Percentiles rank a stretch among this genome's conserved stretches.
Conservation (phyloP, 169 alveolate species). For the Eimeria falciformis region DNA sequence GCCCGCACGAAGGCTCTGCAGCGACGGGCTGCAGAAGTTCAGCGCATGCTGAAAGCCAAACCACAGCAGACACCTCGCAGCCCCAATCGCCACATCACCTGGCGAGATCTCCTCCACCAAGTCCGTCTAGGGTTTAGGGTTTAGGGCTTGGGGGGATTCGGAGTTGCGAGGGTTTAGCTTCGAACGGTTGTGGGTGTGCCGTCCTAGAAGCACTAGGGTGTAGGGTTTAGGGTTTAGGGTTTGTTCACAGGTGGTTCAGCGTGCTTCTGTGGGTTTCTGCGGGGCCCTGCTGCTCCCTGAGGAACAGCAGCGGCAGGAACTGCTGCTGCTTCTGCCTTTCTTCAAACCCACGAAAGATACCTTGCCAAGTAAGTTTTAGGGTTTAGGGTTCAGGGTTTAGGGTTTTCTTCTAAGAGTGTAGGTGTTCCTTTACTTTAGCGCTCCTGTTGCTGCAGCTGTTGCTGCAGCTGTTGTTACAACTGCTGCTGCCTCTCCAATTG, state of each 20-base stretch:
- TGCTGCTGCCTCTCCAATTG: neutral
- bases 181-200: neutral
- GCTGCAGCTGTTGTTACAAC: neutral
- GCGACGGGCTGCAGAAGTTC: neutral
- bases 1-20: constrained; percentile 2
- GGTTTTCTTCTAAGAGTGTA: neutral
- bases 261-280: neutral
- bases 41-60: neutral
- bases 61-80: neutral
- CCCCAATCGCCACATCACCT: constrained; percentile 1
- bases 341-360: constrained; percentile 7
- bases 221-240: neutral
- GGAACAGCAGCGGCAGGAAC: constrained; percentile 24
- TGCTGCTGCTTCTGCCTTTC: constrained; percentile 23
- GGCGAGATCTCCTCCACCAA: constrained; percentile 7
- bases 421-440: neutral
- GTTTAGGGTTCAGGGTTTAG: neutral
- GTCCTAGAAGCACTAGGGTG: neutral
- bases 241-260: constrained; percentile 13
- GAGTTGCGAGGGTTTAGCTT: neutral
- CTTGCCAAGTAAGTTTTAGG: neutral
- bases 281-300: constrained; percentile 25
- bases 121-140: constrained; percentile 3
- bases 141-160: neutral
- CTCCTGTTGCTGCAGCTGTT: neutral